Conservation (phyloP, 805 yeast genomes). For the Pichia gijzeniarum region DNA sequence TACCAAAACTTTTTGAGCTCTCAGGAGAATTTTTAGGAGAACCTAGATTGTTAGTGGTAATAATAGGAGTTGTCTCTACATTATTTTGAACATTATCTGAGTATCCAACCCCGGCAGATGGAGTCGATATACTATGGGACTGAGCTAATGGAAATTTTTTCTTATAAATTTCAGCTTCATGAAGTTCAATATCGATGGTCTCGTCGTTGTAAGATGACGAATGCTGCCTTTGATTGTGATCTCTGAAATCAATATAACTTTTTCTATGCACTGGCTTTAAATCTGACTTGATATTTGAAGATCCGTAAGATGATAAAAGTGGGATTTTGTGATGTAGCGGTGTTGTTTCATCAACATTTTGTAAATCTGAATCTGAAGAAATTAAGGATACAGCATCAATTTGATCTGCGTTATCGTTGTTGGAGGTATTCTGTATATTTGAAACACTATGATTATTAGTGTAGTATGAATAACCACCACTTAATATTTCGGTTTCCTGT, state of each 20-base stretch:
- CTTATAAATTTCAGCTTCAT: constrained; percentile 12
- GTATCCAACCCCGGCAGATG: constrained; percentile 16
- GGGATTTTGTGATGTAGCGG: constrained; percentile 5
- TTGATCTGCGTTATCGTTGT: neutral
- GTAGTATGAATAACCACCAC: constrained; percentile 13
- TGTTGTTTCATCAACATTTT: constrained; percentile 7
- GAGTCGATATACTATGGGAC: neutral
- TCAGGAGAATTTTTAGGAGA: neutral
- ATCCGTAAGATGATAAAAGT: neutral
- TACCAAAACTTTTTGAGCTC: neutral
- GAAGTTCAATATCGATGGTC: constrained; percentile 47
- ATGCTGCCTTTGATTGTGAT: constrained; percentile 15
- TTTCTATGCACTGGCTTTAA: constrained; percentile 15
- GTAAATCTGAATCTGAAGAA: neutral
- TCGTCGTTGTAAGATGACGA: constrained; percentile 31
- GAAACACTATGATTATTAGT: neutral
- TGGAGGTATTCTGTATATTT: neutral
- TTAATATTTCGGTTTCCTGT: constrained; percentile 24
- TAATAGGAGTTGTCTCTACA: neutral
- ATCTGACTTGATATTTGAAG: constrained; percentile 10
- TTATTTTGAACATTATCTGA: constrained; percentile 3
- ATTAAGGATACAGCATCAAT: neutral
- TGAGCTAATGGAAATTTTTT: neutral
- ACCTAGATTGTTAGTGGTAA: neutral
- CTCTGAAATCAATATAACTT: constrained; percentile 24